phyloP scores from a whole-genome alignment of 73 alveolate genomes.

The Symbiodinium natans region DNA sequence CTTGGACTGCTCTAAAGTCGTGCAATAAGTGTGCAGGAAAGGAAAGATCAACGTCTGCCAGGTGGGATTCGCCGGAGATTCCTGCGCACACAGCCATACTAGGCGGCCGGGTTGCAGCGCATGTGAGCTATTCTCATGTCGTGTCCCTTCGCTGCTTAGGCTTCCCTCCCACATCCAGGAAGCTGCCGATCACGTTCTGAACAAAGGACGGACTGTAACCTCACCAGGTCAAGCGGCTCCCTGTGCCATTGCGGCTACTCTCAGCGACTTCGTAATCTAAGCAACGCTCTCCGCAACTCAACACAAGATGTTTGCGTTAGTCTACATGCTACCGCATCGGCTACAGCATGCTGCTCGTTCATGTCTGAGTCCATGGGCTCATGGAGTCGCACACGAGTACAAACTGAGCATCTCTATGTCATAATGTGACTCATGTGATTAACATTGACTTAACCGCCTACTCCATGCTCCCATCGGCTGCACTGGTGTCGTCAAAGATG shows the following conservation, averaged over 20 bases:
- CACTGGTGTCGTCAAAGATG: not conserved
- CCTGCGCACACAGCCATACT: slow-evolving; percentile 27
- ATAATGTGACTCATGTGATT: too few species aligned
- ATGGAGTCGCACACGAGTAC: too few species aligned
- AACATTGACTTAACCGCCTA: too few species aligned
- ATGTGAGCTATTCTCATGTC: too few species aligned
- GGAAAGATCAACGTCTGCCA: not conserved
- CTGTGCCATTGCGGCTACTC: not conserved
- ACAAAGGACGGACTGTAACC: not conserved
- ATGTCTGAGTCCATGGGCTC: not conserved
- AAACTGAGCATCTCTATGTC: too few species aligned
- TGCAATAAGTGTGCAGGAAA: not conserved
- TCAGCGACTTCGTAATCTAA: not conserved
- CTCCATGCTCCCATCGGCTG: too few species aligned
- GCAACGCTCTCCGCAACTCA: too few species aligned
- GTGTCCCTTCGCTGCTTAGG: not conserved
- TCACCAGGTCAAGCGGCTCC: not conserved
- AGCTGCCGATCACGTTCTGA: slow-evolving; percentile 70
- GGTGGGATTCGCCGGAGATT: slow-evolving; percentile 65
- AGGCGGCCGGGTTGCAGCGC: not conserved
- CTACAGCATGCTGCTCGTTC: not conserved
- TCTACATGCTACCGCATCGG: not conserved
- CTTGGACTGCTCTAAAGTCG: not conserved
- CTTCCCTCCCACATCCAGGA: slow-evolving; percentile 35
- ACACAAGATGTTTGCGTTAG: too few species aligned